Percentiles rank a stretch among this genome's conserved stretches.
These are phyloP conservation scores for Simmondsia chinensis DNA, from an alignment of 148 eudicot genomes.

Conservation along the genomic window DNA sequence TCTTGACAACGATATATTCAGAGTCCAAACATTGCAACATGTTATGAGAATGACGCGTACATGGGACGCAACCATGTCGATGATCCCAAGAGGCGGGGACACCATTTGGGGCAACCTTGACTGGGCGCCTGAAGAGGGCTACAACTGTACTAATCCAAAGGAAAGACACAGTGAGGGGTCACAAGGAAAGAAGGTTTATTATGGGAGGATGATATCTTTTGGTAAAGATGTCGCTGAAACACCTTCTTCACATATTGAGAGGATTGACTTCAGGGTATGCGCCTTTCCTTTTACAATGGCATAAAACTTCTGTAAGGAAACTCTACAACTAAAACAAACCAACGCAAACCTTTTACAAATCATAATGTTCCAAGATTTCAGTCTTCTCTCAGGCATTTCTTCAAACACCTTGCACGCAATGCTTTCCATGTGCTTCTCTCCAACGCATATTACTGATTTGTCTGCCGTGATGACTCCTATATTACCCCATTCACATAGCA, in stretches of 20 bases:
- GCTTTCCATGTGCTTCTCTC: too few species aligned
- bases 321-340: too few species aligned
- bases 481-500: too few species aligned
- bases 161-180: slow-evolving; percentile 28
- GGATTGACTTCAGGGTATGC: slow-evolving; percentile 78
- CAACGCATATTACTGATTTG: too few species aligned
- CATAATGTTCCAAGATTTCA: too few species aligned
- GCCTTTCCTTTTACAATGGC: slow-evolving; percentile 2
- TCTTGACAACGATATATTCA: slow-evolving; percentile 70
- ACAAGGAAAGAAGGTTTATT: slow-evolving; percentile 26
- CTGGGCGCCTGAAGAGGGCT: slow-evolving; percentile 90
- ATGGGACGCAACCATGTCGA: slow-evolving; percentile 98
- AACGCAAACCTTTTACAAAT: too few species aligned
- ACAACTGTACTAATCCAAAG: slow-evolving; percentile 35
- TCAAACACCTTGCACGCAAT: too few species aligned
- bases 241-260: slow-evolving; percentile 47
- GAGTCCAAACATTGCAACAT: slow-evolving; percentile 71
- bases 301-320: too few species aligned
- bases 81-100: slow-evolving; percentile 95
- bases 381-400: too few species aligned
- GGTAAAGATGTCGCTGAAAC: slow-evolving; percentile 64
- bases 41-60: slow-evolving; percentile 94
- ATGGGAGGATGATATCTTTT: slow-evolving; percentile 87
- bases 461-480: too few species aligned
- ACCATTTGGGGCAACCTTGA: slow-evolving; percentile 96